Evolutionary conservation across 257 asterid genomes (phyloP).

Genomic region (Solanum dulcamara): DNA sequence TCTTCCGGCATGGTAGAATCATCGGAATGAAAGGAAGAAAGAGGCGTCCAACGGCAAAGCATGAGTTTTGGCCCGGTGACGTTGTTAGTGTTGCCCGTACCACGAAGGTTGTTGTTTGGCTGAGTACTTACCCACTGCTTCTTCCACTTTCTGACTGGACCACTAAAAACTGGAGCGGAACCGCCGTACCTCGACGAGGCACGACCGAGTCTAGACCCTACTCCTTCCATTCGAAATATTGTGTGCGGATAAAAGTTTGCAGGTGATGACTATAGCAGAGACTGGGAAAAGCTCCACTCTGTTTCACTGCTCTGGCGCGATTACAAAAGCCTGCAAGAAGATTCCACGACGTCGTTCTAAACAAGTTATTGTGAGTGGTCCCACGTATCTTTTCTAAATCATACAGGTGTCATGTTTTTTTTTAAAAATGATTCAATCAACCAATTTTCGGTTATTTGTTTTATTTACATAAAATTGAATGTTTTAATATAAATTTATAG

Average conservation of each 20-base stretch:
- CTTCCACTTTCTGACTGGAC: conserved; percentile 86
- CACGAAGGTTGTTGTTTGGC: conserved; percentile 9
- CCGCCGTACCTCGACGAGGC: conserved; percentile 60
- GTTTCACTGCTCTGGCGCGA: background rate
- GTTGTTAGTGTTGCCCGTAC: conserved; percentile 12
- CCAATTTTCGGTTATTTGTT: too few relatives aligned
- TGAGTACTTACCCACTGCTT: conserved; percentile 62
- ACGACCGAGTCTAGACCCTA: conserved; percentile 51
- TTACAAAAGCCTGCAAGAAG: background rate
- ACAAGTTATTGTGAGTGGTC: background rate
- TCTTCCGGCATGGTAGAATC: conserved; percentile 15
- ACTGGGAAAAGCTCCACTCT: background rate
- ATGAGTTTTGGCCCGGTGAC: conserved; percentile 27
- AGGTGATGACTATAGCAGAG: background rate
- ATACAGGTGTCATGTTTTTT: too few relatives aligned
- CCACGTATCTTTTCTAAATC: too few relatives aligned
- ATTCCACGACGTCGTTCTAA: background rate
- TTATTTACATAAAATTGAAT: too few relatives aligned
- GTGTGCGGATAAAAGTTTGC: background rate
- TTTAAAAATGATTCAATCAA: too few relatives aligned
- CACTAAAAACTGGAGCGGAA: conserved; percentile 44
- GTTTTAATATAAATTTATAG: too few relatives aligned
- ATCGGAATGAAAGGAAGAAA: conserved; percentile 24
- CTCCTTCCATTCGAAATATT: conserved; percentile 44
- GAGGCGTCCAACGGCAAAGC: conserved; percentile 84